Conservation (phyloP, 306 rosid species). For the Castanea crenata region DNA sequence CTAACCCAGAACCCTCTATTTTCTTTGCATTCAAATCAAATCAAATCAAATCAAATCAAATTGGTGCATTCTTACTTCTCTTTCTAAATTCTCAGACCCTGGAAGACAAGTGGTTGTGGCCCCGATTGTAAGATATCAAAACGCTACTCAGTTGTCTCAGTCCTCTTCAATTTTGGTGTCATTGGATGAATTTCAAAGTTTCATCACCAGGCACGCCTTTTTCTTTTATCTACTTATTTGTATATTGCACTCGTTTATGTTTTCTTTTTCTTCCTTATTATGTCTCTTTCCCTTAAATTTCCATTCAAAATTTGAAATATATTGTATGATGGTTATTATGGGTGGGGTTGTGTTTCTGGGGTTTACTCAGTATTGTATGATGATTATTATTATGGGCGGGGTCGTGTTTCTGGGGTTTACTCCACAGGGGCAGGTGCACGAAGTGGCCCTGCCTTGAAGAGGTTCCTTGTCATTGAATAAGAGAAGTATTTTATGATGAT, state of each 20-base stretch:
- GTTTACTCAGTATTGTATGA: too few relatives aligned
- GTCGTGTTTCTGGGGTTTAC: too few relatives aligned
- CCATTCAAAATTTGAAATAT: too few relatives aligned
- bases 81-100: constrained; percentile 56
- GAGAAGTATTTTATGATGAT: too few relatives aligned
- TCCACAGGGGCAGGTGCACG: too few relatives aligned
- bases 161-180: constrained; percentile 70
- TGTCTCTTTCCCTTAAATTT: neutral
- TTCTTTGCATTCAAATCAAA: neutral
- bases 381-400: too few relatives aligned
- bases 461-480: too few relatives aligned
- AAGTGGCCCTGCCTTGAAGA: too few relatives aligned
- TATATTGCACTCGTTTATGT: neutral
- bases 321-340: too few relatives aligned
- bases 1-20: too few relatives aligned
- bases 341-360: too few relatives aligned
- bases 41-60: too few relatives aligned
- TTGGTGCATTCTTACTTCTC: constrained; percentile 4
- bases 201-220: constrained; percentile 55
- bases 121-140: constrained; percentile 60
- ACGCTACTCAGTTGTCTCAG: constrained; percentile 42
- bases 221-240: neutral
- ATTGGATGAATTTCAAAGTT: constrained; percentile 59
- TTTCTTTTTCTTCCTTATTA: neutral
- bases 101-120: constrained; percentile 81